These are phyloP conservation scores for Galerina sulciceps DNA, from an alignment of 768 basidiomycete genomes.

Conservation along the genomic window DNA sequence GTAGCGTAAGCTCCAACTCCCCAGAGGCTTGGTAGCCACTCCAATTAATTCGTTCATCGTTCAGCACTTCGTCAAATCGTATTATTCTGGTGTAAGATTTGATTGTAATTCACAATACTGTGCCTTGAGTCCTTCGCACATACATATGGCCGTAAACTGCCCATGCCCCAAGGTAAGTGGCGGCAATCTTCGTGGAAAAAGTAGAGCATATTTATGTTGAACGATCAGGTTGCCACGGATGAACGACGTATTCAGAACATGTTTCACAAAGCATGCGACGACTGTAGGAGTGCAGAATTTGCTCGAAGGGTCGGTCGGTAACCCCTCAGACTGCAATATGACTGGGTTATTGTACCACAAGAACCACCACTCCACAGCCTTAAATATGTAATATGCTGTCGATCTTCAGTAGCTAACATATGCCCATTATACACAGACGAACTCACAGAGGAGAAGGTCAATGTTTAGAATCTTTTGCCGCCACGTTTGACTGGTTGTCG, in stretches of 20 bases:
- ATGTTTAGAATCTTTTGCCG: constrained; percentile 68
- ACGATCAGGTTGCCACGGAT: constrained; percentile 44
- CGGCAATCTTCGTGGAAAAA: neutral
- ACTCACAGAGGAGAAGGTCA: neutral
- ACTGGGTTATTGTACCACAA: neutral
- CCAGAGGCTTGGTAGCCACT: constrained; percentile 1
- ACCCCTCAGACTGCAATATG: neutral
- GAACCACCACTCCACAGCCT: neutral
- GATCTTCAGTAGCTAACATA: neutral
- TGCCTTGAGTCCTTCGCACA: constrained; percentile 58
- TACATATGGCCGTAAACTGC: constrained; percentile 64
- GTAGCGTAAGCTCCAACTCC: constrained; percentile 35
- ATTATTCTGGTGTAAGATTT: constrained; percentile 61
- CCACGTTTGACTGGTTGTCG: constrained; percentile 80
- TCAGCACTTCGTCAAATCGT: constrained; percentile 67
- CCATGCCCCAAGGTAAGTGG: constrained; percentile 49
- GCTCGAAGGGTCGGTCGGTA: constrained; percentile 29
- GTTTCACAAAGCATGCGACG: constrained; percentile 68
- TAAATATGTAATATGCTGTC: neutral
- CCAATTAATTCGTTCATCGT: neutral
- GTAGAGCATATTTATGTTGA: neutral
- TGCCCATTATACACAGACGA: neutral
- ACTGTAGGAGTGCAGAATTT: constrained; percentile 47
- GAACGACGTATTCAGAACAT: constrained; percentile 63
- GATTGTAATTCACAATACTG: constrained; percentile 61